A percentile compares a stretch with the other conserved stretches of the same genome.
These are phyloP conservation scores for Serendipita vermifera DNA, from an alignment of 768 basidiomycete species.

Conservation along the genomic window DNA sequence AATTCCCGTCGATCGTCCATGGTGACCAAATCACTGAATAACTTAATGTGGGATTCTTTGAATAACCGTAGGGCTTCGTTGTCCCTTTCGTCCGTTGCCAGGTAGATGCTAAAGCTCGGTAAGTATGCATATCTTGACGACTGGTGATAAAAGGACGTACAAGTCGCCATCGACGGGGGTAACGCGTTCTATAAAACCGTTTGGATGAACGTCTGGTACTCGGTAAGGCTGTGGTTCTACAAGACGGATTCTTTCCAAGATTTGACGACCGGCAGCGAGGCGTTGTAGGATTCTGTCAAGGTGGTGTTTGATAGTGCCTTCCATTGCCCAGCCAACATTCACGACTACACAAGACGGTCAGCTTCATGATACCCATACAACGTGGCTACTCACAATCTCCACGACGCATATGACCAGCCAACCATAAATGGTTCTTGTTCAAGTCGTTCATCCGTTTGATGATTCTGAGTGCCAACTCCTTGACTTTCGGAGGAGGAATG, in stretches of 20 bases:
- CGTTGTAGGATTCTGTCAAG: constrained; percentile 24
- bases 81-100: constrained; percentile 32
- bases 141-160: constrained; percentile 11
- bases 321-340: constrained; percentile 28
- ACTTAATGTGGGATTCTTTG: constrained; percentile 26
- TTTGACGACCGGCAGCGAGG: constrained; percentile 20
- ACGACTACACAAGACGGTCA: constrained; percentile 10
- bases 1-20: constrained; percentile 28
- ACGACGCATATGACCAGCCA: constrained; percentile 33
- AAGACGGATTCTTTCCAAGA: constrained; percentile 8
- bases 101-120: constrained; percentile 17
- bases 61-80: constrained; percentile 24
- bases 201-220: constrained; percentile 12
- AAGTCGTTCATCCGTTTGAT: constrained; percentile 8
- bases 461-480: constrained; percentile 5
- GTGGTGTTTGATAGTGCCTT: constrained; percentile 25
- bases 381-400: constrained; percentile 29
- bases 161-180: constrained; percentile 14
- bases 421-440: constrained; percentile 26
- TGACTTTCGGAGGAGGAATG: neutral
- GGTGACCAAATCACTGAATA: constrained; percentile 32
- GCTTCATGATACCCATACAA: neutral
- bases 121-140: neutral
- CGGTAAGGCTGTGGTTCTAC: neutral
- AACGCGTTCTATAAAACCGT: constrained; percentile 8